Conservation (phyloP, 179 eudicot genomes). For the Patellifolia procumbens region DNA sequence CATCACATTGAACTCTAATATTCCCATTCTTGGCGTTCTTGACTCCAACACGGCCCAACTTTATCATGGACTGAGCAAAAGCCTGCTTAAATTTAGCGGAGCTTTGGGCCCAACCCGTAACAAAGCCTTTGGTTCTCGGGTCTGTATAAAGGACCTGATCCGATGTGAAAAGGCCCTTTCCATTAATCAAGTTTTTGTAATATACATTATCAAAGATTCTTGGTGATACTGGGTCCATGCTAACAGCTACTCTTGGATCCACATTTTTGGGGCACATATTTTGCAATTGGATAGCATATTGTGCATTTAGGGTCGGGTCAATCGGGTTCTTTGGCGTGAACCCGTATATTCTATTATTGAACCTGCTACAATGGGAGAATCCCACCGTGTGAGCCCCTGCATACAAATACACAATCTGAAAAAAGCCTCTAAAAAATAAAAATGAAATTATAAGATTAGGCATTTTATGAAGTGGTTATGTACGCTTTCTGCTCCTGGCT, state of each 20-base stretch:
- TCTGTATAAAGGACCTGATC: constrained; percentile 79
- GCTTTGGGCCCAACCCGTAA: constrained; percentile 56
- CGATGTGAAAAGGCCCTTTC: constrained; percentile 77
- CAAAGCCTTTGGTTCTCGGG: constrained; percentile 50
- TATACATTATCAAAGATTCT: constrained; percentile 62
- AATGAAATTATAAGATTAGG: not conserved
- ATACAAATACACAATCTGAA: not conserved
- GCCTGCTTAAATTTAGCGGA: constrained; percentile 44
- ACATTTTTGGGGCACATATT: constrained; percentile 70
- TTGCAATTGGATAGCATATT: constrained; percentile 52
- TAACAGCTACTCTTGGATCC: constrained; percentile 72
- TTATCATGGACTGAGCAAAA: constrained; percentile 59
- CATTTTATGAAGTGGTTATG: too few relatives aligned
- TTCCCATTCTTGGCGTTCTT: constrained; percentile 65
- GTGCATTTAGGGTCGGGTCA: constrained; percentile 69
- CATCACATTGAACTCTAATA: constrained; percentile 61
- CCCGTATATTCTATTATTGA: constrained; percentile 68
- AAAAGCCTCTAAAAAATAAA: not conserved
- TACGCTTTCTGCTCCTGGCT: too few relatives aligned
- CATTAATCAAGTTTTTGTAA: constrained; percentile 55
- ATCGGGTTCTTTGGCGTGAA: constrained; percentile 43
- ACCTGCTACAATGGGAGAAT: constrained; percentile 74
- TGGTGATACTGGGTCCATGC: constrained; percentile 75
- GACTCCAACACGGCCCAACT: constrained; percentile 87
- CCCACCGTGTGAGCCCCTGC: constrained; percentile 82